Base-by-base conservation (phyloP, 805 yeast genomes). In the Lipomyces sp. region DNA sequence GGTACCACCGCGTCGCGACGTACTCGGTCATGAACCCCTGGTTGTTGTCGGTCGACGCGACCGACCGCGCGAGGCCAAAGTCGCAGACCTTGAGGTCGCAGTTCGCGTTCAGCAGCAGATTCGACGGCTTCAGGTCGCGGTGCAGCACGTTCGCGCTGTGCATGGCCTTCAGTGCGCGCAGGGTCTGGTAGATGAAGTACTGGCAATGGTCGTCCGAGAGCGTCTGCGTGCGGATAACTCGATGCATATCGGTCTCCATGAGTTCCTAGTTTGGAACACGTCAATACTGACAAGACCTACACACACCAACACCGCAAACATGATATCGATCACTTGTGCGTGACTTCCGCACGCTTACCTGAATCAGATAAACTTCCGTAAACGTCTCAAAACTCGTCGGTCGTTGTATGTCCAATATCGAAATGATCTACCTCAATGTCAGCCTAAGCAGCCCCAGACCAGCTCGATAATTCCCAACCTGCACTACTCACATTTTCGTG, bases 1-100 rank as follows among this genome's bases (percentile, higher is more conserved):
- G 75, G 68, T 91, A 91, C 97, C 98, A 91, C 59, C 98, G 74
- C 2, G 98, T 91, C 8, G 98, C 98, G 39, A 91, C 98, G 66
- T 91, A 91, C 68, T 91, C 98, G 2, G 98, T 91, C 95, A 91
- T 84, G 66, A 82, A 82, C 4, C 87, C 88, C 54, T 80, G 77
- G 64, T 81, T 82, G 63, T 81, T 83, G 61, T 83, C 83, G 72
- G 73, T 52, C 78, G 62, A 56, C 22, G 67, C 74, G 33, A 87
- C 80, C 19, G 81, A 70, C 52, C 86, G 50, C 1, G 98, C 96
- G 39, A 91, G 74, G 0, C 98, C 98, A 68, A 91, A 91, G 68
- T 91, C 98, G 69, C 97, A 89, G 45, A 91, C 78, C 65, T 91
- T 91, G 59, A 91, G 76, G 69, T 91, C 98, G 71, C 98, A 91